Percentiles rank a stretch among this genome's conserved stretches.
phyloP scores from a whole-genome alignment of 1,284 basidiomycete species.

The Fomitopsis palustris region DNA sequence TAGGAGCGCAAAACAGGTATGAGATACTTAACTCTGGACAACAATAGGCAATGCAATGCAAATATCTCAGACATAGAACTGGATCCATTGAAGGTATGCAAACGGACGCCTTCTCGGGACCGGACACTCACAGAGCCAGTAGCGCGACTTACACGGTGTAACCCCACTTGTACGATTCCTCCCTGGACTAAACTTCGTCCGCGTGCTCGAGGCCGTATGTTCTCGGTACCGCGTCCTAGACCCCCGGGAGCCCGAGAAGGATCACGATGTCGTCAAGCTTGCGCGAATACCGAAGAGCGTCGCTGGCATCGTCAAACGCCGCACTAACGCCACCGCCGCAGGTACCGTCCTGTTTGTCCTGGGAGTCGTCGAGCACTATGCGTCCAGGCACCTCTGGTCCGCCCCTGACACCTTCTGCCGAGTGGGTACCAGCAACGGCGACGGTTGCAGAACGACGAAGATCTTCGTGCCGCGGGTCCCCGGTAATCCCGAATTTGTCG shows the following conservation, averaged over 20 bases:
- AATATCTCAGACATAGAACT: too few relatives aligned
- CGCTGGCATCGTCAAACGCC: background rate
- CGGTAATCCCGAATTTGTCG: slow-evolving; percentile 10
- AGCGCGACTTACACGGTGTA: background rate
- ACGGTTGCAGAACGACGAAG: background rate
- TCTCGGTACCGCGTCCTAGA: background rate
- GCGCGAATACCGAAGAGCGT: background rate
- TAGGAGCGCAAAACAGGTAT: too few relatives aligned
- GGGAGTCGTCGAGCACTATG: background rate
- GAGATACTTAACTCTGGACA: too few relatives aligned
- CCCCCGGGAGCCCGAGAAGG: background rate
- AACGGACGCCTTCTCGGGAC: background rate
- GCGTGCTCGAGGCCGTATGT: background rate
- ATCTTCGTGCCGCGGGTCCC: background rate
- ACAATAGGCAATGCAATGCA: too few relatives aligned
- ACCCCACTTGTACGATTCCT: background rate
- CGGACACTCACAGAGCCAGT: background rate
- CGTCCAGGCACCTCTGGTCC: background rate
- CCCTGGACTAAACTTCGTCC: background rate
- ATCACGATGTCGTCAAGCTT: background rate
- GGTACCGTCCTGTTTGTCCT: background rate
- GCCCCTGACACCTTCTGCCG: background rate
- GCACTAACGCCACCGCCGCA: slow-evolving; percentile 1
- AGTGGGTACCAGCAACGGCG: background rate
- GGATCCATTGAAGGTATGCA: background rate